Evolutionary conservation across 768 basidiomycete genomes (phyloP).

Genomic region (Hypholoma fasciculare): DNA sequence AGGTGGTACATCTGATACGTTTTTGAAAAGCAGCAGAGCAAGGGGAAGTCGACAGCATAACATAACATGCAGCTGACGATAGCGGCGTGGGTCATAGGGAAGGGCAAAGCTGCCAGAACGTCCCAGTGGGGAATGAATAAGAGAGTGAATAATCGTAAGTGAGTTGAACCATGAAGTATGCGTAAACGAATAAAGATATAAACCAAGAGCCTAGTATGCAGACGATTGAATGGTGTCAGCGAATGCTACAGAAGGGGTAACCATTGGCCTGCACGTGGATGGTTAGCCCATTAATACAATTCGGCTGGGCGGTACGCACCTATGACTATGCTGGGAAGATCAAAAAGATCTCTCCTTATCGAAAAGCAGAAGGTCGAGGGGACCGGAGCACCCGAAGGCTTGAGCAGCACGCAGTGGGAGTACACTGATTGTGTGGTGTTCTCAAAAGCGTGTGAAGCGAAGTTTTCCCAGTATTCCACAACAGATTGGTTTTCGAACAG

Average conservation of each 20-base stretch:
- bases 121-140: constrained; percentile 2
- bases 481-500: constrained; percentile 95
- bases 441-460: constrained; percentile 96
- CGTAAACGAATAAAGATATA: constrained; percentile 21
- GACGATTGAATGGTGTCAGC: constrained; percentile 1
- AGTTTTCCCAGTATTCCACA: constrained; percentile 96
- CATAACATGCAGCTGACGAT: constrained; percentile 12
- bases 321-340: constrained; percentile 86
- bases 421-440: constrained; percentile 96
- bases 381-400: constrained; percentile 80
- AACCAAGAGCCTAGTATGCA: neutral
- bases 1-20: constrained; percentile 25
- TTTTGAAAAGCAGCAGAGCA: constrained; percentile 17
- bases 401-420: constrained; percentile 87
- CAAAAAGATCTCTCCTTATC: constrained; percentile 90
- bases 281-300: neutral
- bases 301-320: constrained; percentile 44
- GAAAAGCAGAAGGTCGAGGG: constrained; percentile 96
- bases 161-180: constrained; percentile 3
- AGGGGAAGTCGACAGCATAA: constrained; percentile 17
- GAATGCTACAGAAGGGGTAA: constrained; percentile 65
- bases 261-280: constrained; percentile 70
- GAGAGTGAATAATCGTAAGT: constrained; percentile 9
- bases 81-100: constrained; percentile 8
- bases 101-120: neutral